Evolutionary conservation across 2,329 filamentous ascomycete genomes (phyloP).

Genomic region (Xylariaceae sp.): DNA sequence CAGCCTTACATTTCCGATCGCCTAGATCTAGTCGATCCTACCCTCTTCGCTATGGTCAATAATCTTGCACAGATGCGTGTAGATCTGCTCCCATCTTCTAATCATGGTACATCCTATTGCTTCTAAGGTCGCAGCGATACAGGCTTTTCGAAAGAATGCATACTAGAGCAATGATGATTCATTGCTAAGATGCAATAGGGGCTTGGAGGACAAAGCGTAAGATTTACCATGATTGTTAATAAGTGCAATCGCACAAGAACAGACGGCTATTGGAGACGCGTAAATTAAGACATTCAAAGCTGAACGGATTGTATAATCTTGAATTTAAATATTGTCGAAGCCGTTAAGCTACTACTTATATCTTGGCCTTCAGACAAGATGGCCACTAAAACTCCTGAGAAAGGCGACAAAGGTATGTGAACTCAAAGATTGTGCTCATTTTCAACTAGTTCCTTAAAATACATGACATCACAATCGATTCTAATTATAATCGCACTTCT

Average conservation of each 20-base stretch:
- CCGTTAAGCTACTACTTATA: neutral
- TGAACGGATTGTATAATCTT: neutral
- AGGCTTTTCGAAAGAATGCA: neutral
- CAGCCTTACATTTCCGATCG: too few species aligned
- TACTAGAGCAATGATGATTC: conserved; percentile 35
- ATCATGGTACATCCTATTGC: neutral
- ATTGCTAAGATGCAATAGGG: conserved; percentile 30
- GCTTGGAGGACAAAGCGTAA: conserved; percentile 6
- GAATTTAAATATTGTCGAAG: neutral
- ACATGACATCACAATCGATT: conserved; percentile 12
- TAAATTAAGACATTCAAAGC: neutral
- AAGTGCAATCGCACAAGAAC: neutral
- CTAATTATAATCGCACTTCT: conserved; percentile 4
- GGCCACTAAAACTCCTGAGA: conserved; percentile 25
- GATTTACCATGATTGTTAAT: neutral
- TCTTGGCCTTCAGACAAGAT: conserved; percentile 11
- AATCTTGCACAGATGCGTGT: too few species aligned
- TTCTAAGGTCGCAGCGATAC: neutral
- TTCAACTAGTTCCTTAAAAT: neutral
- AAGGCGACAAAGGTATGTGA: conserved; percentile 37
- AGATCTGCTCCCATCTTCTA: neutral
- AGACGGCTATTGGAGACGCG: too few species aligned
- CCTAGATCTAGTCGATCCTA: too few species aligned
- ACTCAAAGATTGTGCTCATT: neutral
- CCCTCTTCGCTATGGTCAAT: too few species aligned